Base-by-base conservation (phyloP, 169 alveolate genomes). In the Plasmodium fragile region DNA sequence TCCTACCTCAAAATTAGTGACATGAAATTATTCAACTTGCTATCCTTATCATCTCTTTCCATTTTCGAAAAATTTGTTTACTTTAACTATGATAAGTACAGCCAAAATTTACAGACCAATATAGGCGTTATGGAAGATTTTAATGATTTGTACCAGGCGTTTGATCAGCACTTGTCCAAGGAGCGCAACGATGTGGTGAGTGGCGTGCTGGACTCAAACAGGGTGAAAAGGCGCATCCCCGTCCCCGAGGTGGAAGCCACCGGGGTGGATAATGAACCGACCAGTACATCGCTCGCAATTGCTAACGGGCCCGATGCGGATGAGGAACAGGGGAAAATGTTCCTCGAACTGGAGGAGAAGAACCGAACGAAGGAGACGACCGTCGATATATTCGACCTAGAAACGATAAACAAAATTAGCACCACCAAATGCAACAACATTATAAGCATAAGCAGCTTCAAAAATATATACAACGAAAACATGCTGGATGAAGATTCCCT, bases 361-460 rank as follows among this genome's bases (percentile, higher is more conserved):
- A 89, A 45, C 36, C 79, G 53, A 78, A 30, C 18, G 28, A 79
- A 89, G 72, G 78, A 65, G 45, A n/a, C 36, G 22, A 41, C 53
- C 36, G 65, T 78, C 16, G 94, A 89, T 65, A 53, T 89, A 89
- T 65, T 89, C 53, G 94, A 89, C 52, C 79, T 89, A 16, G 94
- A 89, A 11, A 72, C 45, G 6, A 89, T 89, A 28, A 89, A 89
- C 34, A 89, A 78, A 65, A 89, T 89, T 18, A 89, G 94, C 72
- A 78, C 22, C 34, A 65, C 39, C 78, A 89, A 89, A 70, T 89
- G 94, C 75, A 89, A 77, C 41, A 89, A 89, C 52, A 89, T 89
- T 22, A 89, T 89, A 89, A 89, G 94, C 81, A 89, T 89, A 77
- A 79, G 94, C 34, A 89, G 83, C 55, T 89, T 89, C 52, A 89